phyloP scores from a whole-genome alignment of 164 flowering plant species.

The Houttuynia cordata region DNA sequence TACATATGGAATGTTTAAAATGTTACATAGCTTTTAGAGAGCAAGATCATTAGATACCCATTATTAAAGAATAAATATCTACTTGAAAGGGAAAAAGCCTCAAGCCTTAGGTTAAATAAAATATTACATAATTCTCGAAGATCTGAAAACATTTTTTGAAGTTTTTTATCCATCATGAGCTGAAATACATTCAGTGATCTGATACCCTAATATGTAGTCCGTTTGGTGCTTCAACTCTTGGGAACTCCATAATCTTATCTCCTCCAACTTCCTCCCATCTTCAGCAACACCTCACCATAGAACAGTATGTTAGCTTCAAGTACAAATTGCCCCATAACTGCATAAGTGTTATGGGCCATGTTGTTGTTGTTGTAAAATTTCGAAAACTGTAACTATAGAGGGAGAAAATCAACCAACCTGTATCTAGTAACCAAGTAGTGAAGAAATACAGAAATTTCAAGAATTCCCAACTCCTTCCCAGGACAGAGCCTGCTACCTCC shows the following conservation, averaged over 20 bases:
- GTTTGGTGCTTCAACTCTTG: constrained; percentile 57
- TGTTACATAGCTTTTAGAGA: too few species aligned
- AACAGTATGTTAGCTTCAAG: not conserved
- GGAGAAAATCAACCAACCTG: constrained; percentile 31
- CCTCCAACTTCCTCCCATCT: constrained; percentile 14
- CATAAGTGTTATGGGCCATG: too few species aligned
- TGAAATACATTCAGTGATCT: constrained; percentile 3
- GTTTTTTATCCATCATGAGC: not conserved
- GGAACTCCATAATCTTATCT: constrained; percentile 27
- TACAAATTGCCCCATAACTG: not conserved
- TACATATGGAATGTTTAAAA: too few species aligned
- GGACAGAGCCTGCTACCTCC: constrained; percentile 84
- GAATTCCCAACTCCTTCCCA: constrained; percentile 82
- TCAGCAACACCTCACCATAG: not conserved
- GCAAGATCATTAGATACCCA: too few species aligned
- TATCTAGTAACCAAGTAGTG: constrained; percentile 82
- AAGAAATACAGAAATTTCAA: constrained; percentile 60
- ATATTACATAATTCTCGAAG: too few species aligned
- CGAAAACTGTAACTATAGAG: not conserved
- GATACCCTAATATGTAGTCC: constrained; percentile 34
- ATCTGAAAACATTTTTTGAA: not conserved
- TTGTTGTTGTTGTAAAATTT: too few species aligned
- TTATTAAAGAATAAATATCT: too few species aligned
- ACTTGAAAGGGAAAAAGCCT: too few species aligned
- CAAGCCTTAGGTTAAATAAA: too few species aligned